Conservation (phyloP, 2,329 filamentous ascomycete genomes). For the Orbilia ellipsospora region DNA sequence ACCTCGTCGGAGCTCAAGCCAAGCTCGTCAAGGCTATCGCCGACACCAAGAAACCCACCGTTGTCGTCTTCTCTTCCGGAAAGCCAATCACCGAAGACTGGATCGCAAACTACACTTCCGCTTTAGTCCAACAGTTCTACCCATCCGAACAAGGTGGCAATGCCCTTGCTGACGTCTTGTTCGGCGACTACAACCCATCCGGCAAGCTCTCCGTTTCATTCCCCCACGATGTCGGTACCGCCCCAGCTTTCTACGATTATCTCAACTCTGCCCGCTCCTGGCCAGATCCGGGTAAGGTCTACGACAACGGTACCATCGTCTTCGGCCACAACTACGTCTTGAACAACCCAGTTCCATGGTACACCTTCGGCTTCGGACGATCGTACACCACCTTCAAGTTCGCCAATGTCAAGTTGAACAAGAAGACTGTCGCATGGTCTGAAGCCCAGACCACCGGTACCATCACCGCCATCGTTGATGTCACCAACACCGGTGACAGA, state of each 20-base stretch:
- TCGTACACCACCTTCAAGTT: constrained; percentile 75
- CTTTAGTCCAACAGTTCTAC: constrained; percentile 79
- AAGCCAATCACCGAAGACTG: constrained; percentile 79
- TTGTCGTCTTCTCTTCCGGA: constrained; percentile 75
- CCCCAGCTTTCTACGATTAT: constrained; percentile 78
- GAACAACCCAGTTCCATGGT: constrained; percentile 70
- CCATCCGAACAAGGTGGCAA: constrained; percentile 75
- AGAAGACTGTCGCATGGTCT: constrained; percentile 58
- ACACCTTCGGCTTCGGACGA: constrained; percentile 74
- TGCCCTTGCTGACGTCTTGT: constrained; percentile 74
- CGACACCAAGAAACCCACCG: constrained; percentile 73
- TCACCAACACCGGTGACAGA: constrained; percentile 70
- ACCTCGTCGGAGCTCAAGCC: constrained; percentile 76
- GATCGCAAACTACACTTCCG: constrained; percentile 74
- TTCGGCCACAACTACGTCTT: constrained; percentile 76
- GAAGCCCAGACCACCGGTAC: constrained; percentile 63
- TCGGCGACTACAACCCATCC: constrained; percentile 73
- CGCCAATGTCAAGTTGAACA: constrained; percentile 67
- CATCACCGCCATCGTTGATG: constrained; percentile 70
- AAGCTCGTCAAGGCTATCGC: constrained; percentile 75
- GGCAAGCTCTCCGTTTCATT: constrained; percentile 76
- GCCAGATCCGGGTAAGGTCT: constrained; percentile 66
- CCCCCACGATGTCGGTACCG: constrained; percentile 73
- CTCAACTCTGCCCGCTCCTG: constrained; percentile 72
- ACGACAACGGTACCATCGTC: constrained; percentile 70